Evolutionary conservation across 2,329 filamentous ascomycete genomes (phyloP), one percentile per base, ranked within the genome.

Genomic region (Chrysoporthe deuterocubensis): DNA sequence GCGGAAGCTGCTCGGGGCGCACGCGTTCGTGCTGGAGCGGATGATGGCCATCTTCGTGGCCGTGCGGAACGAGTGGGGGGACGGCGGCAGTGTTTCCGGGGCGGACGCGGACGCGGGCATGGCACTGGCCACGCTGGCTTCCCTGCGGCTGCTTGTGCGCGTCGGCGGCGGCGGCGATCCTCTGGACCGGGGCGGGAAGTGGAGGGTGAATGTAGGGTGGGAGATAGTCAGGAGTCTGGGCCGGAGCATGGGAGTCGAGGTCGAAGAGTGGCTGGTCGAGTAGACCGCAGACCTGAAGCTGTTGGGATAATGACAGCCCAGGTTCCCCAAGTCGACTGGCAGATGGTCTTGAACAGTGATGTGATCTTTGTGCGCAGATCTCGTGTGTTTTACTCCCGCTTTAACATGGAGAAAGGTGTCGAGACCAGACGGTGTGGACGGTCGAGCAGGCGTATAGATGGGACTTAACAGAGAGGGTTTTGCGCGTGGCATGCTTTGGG

Each of bases 181-280:
- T 37, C 81, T 93, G 74, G 92, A 95, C 75, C 82, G 88, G 0
- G 87, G 87, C 0, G 88, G 87, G 5, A 90, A 91, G 78, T 96
- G 92, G 91, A 87, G 90, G 74, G 90, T 94, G 11, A 92, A 92
- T 72, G 89, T 92, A 67, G 88, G 89, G 1, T 94, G 91, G 91
- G 93, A 96, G 74, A 88, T 91, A 70, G 87, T 92, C 7, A 82
- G 90, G 69, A 85, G 84, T 3, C 80, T 96, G 71, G 92, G 91
- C 40, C 82, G 92, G 74, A 90, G 87, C 74, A 86, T 96, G 63
- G 90, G 90, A 2, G 84, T 96, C n/a, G 92, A 94, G 76, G 84
- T 94, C 14, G 89, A 92, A 70, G 92, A 95, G 76, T 94, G 90
- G 84, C 79, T 93, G 66, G 84, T 90, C 61, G 91, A 92, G 71